phyloP scores from a whole-genome alignment of 2,329 filamentous ascomycete genomes.

The Diaporthe vaccinii region DNA sequence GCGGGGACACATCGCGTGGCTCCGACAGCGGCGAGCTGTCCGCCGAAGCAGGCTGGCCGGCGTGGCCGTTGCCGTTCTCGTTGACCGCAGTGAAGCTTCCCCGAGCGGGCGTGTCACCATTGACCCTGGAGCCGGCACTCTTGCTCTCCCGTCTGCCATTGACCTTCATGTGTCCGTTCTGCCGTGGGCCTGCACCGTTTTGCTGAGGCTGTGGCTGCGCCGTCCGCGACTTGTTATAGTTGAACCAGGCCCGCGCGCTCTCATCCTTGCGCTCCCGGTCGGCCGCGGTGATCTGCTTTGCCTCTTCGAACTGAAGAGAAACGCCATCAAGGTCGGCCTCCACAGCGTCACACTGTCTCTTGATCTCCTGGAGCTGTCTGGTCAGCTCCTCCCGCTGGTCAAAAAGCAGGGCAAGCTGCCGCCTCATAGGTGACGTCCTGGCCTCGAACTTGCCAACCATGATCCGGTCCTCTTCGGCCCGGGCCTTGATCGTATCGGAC shows the following conservation, averaged over 20 bases:
- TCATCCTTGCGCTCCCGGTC: constrained; percentile 40
- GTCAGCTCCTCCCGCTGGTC: constrained; percentile 54
- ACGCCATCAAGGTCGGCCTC: constrained; percentile 39
- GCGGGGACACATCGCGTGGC: constrained; percentile 29
- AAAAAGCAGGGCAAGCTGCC: constrained; percentile 52
- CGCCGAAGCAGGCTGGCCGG: constrained; percentile 7
- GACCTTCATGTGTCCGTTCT: constrained; percentile 17
- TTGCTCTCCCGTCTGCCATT: neutral
- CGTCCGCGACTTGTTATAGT: constrained; percentile 32
- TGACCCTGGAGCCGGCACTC: neutral
- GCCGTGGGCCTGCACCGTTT: constrained; percentile 21
- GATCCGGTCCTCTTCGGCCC: constrained; percentile 47
- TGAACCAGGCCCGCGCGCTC: constrained; percentile 36
- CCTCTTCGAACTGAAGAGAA: constrained; percentile 37
- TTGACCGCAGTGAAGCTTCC: constrained; percentile 17
- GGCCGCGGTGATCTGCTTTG: constrained; percentile 33
- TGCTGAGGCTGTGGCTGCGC: constrained; percentile 25
- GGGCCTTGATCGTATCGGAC: constrained; percentile 40
- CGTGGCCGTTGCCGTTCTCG: constrained; percentile 12
- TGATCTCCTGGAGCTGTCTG: constrained; percentile 53
- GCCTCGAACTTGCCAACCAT: constrained; percentile 51
- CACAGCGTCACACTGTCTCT: constrained; percentile 40
- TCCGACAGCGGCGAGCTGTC: constrained; percentile 37
- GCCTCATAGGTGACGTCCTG: constrained; percentile 48
- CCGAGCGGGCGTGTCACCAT: neutral